These are phyloP conservation scores for Selaginella tamariscina DNA, from an alignment of 75 land plant species.

Conservation along the genomic window DNA sequence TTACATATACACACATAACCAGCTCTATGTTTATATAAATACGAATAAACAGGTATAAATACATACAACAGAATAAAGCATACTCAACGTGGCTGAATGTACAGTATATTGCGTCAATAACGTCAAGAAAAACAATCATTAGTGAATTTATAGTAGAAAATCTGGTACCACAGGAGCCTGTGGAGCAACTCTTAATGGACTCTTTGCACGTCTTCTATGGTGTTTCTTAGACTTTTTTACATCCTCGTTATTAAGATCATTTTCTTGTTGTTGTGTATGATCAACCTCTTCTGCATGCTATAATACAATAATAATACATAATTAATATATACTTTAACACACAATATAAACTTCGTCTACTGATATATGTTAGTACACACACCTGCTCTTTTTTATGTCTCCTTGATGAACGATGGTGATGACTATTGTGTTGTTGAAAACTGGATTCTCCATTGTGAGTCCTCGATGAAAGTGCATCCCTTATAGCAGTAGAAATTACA, in stretches of 20 bases:
- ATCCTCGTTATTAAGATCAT: slow-evolving; percentile 25
- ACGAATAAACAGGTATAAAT: too few species aligned
- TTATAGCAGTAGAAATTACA: slow-evolving; percentile 55
- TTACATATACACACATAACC: too few species aligned
- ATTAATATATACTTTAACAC: too few species aligned
- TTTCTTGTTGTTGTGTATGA: slow-evolving; percentile 23
- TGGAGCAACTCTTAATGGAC: slow-evolving; percentile 18
- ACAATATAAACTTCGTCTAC: neutral
- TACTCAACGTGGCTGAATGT: too few species aligned
- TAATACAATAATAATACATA: too few species aligned
- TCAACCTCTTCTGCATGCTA: neutral
- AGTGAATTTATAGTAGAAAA: slow-evolving; percentile 41
- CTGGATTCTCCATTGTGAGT: slow-evolving; percentile 15
- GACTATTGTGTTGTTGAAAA: neutral
- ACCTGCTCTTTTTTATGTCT: slow-evolving; percentile 13
- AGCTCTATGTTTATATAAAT: too few species aligned
- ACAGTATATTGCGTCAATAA: too few species aligned
- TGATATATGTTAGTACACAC: slow-evolving; percentile 14
- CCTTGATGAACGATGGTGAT: slow-evolving; percentile 13
- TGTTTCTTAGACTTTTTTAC: slow-evolving; percentile 11
- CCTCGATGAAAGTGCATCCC: slow-evolving; percentile 22
- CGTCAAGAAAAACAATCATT: too few species aligned
- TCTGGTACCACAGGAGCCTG: slow-evolving; percentile 47
- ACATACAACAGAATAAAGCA: too few species aligned
- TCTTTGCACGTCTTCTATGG: slow-evolving; percentile 27